Percentiles rank a stretch among this genome's conserved stretches.
Evolutionary conservation across 805 yeast species (phyloP).

Genomic region (Cyberlindnera subsufficiens): DNA sequence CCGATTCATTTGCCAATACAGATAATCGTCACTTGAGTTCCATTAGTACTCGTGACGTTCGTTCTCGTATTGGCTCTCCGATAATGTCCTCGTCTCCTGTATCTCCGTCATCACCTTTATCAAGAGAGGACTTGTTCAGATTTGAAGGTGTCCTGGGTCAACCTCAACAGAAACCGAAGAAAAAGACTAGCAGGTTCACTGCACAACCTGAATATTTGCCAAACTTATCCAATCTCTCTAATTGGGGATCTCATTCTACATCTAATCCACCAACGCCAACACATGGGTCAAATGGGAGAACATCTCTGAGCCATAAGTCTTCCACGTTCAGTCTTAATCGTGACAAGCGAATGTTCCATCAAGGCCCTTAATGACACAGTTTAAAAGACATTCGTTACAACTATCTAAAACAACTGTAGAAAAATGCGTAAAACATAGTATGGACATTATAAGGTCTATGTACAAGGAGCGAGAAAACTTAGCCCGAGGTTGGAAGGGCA

Average conservation of each 20-base stretch:
- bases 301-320: constrained; percentile 17
- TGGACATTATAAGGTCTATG: constrained; percentile 3
- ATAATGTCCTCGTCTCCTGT: constrained; percentile 12
- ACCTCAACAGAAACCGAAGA: constrained; percentile 9
- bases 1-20: constrained; percentile 50
- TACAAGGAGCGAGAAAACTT: constrained; percentile 4
- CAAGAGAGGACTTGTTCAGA: constrained; percentile 38
- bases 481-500: constrained; percentile 25
- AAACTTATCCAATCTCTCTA: neutral
- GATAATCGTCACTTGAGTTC: constrained; percentile 21
- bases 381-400: too few relatives aligned
- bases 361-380: neutral
- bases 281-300: constrained; percentile 3
- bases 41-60: constrained; percentile 12
- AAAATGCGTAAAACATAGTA: neutral
- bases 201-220: constrained; percentile 6
- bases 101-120: constrained; percentile 24
- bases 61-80: constrained; percentile 9
- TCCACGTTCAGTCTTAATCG: constrained; percentile 22
- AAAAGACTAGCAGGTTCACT: constrained; percentile 14
- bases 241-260: constrained; percentile 1
- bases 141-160: constrained; percentile 32
- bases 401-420: too few relatives aligned
- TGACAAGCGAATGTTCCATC: constrained; percentile 9
- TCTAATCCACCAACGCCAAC: constrained; percentile 5